Evolutionary conservation across 2,329 filamentous ascomycete genomes (phyloP).

Genomic region (Didymellaceae sp.): DNA sequence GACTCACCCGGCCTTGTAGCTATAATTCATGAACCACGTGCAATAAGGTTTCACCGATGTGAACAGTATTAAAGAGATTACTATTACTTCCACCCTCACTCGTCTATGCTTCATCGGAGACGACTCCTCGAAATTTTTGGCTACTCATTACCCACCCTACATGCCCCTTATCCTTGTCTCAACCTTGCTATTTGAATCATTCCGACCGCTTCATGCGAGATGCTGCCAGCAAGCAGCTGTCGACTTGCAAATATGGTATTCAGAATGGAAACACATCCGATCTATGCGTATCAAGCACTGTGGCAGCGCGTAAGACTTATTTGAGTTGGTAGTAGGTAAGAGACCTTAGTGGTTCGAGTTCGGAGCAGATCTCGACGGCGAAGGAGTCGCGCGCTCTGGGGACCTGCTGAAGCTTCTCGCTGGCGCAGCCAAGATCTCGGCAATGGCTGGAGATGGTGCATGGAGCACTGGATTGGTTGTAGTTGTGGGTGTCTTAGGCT

Average conservation of each 20-base stretch:
- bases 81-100: conserved; percentile 9
- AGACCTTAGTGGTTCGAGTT: conserved; percentile 5
- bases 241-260: conserved; percentile 11
- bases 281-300: conserved; percentile 3
- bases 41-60: neutral
- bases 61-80: conserved; percentile 12
- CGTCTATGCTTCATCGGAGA: conserved; percentile 5
- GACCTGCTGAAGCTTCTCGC: conserved; percentile 11
- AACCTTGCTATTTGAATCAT: no score
- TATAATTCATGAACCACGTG: neutral
- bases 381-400: conserved; percentile 10
- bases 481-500: conserved; percentile 3
- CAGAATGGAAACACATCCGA: conserved; percentile 7
- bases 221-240: conserved; percentile 8
- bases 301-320: neutral
- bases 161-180: no score
- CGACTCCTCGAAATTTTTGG: neutral
- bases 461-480: conserved; percentile 7
- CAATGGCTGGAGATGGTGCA: conserved; percentile 17
- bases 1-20: no score
- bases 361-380: conserved; percentile 4
- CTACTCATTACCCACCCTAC: neutral
- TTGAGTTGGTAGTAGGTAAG: neutral
- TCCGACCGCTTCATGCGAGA: no score
- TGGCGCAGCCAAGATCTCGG: conserved; percentile 16